phyloP scores from a whole-genome alignment of 176 grass and related monocot species.

The Aechmea fasciata region DNA sequence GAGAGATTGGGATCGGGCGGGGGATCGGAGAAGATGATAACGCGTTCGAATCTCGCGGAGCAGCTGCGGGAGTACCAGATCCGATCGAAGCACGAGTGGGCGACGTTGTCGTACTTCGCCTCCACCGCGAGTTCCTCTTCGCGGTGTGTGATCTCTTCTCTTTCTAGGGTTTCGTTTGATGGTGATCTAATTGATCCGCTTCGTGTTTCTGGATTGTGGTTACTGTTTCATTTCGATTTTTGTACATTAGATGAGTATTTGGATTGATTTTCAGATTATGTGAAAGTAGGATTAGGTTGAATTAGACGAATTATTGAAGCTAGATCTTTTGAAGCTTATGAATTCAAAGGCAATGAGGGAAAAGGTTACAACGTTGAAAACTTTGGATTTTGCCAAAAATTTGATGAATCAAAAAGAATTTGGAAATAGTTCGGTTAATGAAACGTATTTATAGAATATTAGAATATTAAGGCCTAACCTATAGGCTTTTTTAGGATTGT shows the following conservation, averaged over 20 bases:
- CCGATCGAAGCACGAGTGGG: conserved; percentile 38
- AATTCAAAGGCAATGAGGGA: too few species aligned
- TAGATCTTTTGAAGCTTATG: too few species aligned
- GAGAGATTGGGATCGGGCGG: neutral
- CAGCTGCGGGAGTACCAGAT: conserved; percentile 39
- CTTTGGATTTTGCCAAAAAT: too few species aligned
- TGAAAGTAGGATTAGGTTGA: too few species aligned
- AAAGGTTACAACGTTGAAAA: too few species aligned
- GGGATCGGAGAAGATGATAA: conserved; percentile 11
- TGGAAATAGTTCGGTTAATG: too few species aligned
- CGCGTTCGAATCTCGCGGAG: conserved; percentile 36
- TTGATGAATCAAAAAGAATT: too few species aligned
- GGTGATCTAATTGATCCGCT: neutral
- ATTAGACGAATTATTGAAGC: too few species aligned
- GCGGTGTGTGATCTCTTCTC: conserved; percentile 5
- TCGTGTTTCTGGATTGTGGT: neutral
- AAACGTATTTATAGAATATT: too few species aligned
- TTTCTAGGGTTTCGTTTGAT: neutral
- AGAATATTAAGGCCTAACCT: too few species aligned
- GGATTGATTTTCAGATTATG: neutral
- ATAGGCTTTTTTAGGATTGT: too few species aligned
- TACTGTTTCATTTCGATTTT: neutral
- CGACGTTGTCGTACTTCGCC: conserved; percentile 24
- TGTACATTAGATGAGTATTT: neutral
- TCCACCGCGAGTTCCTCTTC: conserved; percentile 22